Evolutionary conservation across 768 basidiomycete species (phyloP).

Genomic region (Psilocybe azurescens): DNA sequence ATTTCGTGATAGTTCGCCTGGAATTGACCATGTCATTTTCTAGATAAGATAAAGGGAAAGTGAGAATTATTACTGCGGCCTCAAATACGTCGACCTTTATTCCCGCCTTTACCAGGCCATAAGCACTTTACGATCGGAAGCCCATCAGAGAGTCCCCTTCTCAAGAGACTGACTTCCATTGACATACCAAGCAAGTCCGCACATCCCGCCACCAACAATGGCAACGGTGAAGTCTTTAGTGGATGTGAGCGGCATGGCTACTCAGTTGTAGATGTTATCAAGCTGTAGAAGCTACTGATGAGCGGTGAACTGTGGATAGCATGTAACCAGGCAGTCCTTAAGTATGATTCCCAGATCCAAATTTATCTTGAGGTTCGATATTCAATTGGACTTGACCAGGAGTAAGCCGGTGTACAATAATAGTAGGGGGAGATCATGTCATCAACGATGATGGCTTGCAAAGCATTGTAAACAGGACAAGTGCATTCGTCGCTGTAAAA

Average conservation of each 20-base stretch:
- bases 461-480: neutral
- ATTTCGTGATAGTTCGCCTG: constrained; percentile 56
- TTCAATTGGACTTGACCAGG: neutral
- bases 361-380: neutral
- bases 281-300: neutral
- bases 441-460: neutral
- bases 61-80: constrained; percentile 43
- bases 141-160: neutral
- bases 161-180: neutral
- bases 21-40: neutral
- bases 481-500: neutral
- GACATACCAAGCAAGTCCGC: constrained; percentile 48
- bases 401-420: neutral
- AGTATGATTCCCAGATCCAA: neutral
- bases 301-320: neutral
- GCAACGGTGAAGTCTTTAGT: constrained; percentile 52
- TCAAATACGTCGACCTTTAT: constrained; percentile 56
- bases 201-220: constrained; percentile 62
- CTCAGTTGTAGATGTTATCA: neutral
- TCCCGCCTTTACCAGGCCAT: constrained; percentile 46
- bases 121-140: constrained; percentile 33
- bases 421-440: neutral
- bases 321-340: neutral
- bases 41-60: neutral
- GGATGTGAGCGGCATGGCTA: neutral